Percentiles rank a stretch among this genome's conserved stretches.
Evolutionary conservation across 2,329 filamentous ascomycete species (phyloP).

Genomic region (Neoscytalidium dimidiatum): DNA sequence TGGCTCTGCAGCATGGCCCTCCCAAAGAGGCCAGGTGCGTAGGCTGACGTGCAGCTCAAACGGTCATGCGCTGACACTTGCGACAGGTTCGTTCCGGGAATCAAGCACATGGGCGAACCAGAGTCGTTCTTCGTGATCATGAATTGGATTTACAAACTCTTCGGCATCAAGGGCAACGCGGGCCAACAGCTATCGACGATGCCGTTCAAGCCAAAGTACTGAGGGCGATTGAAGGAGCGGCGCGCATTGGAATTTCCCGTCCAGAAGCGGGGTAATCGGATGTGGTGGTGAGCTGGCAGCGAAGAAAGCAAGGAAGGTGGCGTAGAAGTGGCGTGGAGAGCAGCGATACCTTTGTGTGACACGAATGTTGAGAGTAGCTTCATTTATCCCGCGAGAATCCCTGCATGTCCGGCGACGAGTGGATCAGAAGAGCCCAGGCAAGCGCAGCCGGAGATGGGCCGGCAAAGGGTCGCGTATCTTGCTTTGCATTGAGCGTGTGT

Average conservation of each 20-base stretch:
- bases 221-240: not conserved
- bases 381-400: not conserved
- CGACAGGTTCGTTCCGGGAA: slow-evolving; percentile 41
- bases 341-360: not conserved
- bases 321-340: not conserved
- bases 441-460: not conserved
- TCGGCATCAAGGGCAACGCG: slow-evolving; percentile 46
- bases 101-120: slow-evolving; percentile 56
- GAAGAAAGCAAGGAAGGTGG: not conserved
- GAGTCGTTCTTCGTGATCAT: slow-evolving; percentile 51
- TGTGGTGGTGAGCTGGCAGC: slow-evolving; percentile 1
- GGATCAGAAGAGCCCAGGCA: not conserved
- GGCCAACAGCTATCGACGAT: slow-evolving; percentile 49
- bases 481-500: not conserved
- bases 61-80: not conserved
- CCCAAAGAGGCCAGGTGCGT: slow-evolving; percentile 52
- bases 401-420: not conserved
- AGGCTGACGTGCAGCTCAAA: not conserved
- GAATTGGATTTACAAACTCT: slow-evolving; percentile 52
- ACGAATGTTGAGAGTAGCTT: not conserved
- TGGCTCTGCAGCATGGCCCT: slow-evolving; percentile 54
- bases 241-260: not conserved
- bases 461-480: not conserved
- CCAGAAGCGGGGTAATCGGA: slow-evolving; percentile 1
- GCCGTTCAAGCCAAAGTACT: slow-evolving; percentile 50